Conservation (phyloP, 371 early-diverging fungal species). For the Apophysomyces trapeziformis region DNA sequence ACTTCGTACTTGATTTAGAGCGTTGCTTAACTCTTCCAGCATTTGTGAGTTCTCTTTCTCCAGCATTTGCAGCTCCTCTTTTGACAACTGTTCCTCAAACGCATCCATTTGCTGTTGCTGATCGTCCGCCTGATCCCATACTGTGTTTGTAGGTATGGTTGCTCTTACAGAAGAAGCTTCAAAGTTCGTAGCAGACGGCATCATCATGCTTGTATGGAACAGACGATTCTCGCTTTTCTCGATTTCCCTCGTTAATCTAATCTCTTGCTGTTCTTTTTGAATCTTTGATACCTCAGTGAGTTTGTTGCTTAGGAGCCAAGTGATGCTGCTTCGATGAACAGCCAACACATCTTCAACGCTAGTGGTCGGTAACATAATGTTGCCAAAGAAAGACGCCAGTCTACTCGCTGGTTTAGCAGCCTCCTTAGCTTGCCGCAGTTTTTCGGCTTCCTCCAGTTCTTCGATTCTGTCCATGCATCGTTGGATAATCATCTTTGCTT, state of each 20-base stretch:
- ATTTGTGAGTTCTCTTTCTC: slow-evolving; percentile 66
- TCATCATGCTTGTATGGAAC: slow-evolving; percentile 16
- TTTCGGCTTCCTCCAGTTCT: slow-evolving; percentile 52
- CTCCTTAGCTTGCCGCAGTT: slow-evolving; percentile 22
- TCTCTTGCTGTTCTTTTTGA: slow-evolving; percentile 61
- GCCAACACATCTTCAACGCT: slow-evolving; percentile 44
- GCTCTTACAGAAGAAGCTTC: slow-evolving; percentile 8
- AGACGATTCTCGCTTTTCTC: slow-evolving; percentile 58
- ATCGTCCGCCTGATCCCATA: slow-evolving; percentile 6
- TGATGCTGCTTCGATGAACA: slow-evolving; percentile 55
- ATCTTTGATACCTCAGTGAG: slow-evolving; percentile 54
- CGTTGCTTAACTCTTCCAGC: slow-evolving; percentile 62
- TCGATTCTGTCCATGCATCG: slow-evolving; percentile 59
- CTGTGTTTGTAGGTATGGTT: slow-evolving; percentile 3
- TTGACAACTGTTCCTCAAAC: slow-evolving; percentile 54
- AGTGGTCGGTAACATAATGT: slow-evolving; percentile 7
- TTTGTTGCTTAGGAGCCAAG: slow-evolving; percentile 58
- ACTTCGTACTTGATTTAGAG: slow-evolving; percentile 63
- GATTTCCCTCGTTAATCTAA: slow-evolving; percentile 50
- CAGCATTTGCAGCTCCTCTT: slow-evolving; percentile 62
- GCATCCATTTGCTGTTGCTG: slow-evolving; percentile 21
- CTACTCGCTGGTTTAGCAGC: slow-evolving; percentile 18
- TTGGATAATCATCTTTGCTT: slow-evolving; percentile 59
- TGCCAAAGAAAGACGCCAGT: slow-evolving; percentile 24
- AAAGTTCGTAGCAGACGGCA: slow-evolving; percentile 10